Percentiles rank a stretch among this genome's conserved stretches.
Evolutionary conservation across 495 filamentous ascomycete species (phyloP).

Genomic region (Gamarada debralockiae): DNA sequence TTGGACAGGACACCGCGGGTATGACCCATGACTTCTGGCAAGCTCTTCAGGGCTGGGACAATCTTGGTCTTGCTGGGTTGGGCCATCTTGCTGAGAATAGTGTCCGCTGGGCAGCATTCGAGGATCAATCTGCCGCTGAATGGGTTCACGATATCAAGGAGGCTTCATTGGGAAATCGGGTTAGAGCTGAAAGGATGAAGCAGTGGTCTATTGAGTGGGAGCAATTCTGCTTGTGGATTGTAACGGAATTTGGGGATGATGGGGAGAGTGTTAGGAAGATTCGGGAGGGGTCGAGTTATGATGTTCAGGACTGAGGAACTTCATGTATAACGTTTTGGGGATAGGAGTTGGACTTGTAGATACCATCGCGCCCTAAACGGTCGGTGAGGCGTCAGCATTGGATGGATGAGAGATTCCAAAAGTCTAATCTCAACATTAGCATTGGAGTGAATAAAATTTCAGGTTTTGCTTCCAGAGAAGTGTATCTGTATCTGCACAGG

Average conservation of each 20-base stretch:
- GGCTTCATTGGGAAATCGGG: slow-evolving; percentile 67
- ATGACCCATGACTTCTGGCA: slow-evolving; percentile 93
- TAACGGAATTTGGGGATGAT: slow-evolving; percentile 70
- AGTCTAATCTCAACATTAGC: slow-evolving; percentile 10
- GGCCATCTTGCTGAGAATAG: slow-evolving; percentile 90
- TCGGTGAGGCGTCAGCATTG: too few relatives aligned
- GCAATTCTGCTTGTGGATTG: slow-evolving; percentile 86
- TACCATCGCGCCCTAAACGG: too few relatives aligned
- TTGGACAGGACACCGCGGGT: slow-evolving; percentile 71
- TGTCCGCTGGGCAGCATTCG: slow-evolving; percentile 83
- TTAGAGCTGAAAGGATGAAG: slow-evolving; percentile 66
- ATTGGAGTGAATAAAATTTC: not conserved
- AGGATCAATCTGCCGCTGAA: slow-evolving; percentile 64
- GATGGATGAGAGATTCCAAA: not conserved
- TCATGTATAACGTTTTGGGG: not conserved
- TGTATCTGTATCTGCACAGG: too few relatives aligned
- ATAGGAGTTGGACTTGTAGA: too few relatives aligned
- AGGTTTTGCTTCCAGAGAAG: not conserved
- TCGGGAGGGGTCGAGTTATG: slow-evolving; percentile 1
- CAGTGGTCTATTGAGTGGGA: slow-evolving; percentile 83
- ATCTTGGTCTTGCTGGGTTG: slow-evolving; percentile 75
- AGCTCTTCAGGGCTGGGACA: slow-evolving; percentile 59
- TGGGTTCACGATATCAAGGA: slow-evolving; percentile 70
- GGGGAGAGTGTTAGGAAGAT: slow-evolving; percentile 27
- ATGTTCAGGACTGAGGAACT: slow-evolving; percentile 9